phyloP scores from a whole-genome alignment of 2,329 filamentous ascomycete species.

The Ophiostoma triangulosporum region DNA sequence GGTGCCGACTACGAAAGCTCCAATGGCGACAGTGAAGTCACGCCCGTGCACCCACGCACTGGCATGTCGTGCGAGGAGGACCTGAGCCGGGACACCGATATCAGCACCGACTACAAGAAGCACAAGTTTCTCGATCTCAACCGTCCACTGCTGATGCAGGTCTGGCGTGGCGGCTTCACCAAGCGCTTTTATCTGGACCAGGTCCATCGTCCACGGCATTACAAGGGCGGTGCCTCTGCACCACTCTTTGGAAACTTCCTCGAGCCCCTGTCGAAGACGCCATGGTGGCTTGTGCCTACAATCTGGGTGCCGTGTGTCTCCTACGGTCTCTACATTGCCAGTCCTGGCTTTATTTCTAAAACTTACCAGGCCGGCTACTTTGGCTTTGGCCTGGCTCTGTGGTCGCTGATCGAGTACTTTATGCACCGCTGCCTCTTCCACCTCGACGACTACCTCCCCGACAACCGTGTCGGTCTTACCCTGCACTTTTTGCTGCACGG shows the following conservation, averaged over 20 bases:
- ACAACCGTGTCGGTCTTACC: slow-evolving; percentile 78
- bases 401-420: slow-evolving; percentile 82
- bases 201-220: slow-evolving; percentile 89
- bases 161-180: slow-evolving; percentile 76
- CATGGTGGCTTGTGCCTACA: slow-evolving; percentile 81
- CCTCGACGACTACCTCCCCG: slow-evolving; percentile 75
- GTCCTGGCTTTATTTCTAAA: slow-evolving; percentile 41
- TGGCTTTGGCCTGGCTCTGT: slow-evolving; percentile 58
- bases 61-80: slow-evolving; percentile 87
- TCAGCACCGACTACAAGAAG: slow-evolving; percentile 60
- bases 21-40: slow-evolving; percentile 15
- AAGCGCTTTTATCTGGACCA: slow-evolving; percentile 98
- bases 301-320: slow-evolving; percentile 72
- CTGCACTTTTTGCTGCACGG: slow-evolving; percentile 89
- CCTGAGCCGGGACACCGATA: slow-evolving; percentile 73
- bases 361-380: slow-evolving; percentile 47
- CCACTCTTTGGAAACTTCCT: slow-evolving; percentile 95
- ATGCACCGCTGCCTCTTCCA: slow-evolving; percentile 90
- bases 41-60: slow-evolving; percentile 45
- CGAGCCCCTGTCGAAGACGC: slow-evolving; percentile 90
- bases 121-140: slow-evolving; percentile 91
- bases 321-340: slow-evolving; percentile 58
- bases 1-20: slow-evolving; percentile 2
- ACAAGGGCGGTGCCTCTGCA: slow-evolving; percentile 83
- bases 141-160: slow-evolving; percentile 71